Conservation (phyloP, 1,284 basidiomycete genomes). For the Anthracocystis setariae region DNA sequence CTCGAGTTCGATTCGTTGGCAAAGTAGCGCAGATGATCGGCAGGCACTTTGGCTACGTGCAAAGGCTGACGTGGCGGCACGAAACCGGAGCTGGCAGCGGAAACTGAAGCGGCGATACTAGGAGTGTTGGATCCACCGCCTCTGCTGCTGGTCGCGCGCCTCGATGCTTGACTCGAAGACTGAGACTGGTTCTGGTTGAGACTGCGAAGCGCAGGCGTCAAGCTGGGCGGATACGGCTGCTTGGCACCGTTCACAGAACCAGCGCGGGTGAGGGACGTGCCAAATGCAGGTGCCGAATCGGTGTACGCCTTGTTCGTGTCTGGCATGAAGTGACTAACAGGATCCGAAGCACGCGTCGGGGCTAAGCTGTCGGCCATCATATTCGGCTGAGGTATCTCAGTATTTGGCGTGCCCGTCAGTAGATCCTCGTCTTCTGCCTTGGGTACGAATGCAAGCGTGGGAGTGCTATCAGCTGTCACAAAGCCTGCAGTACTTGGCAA, state of each 20-base stretch:
- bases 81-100: constrained; percentile 39
- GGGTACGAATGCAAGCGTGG: constrained; percentile 37
- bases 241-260: constrained; percentile 18
- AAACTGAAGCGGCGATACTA: constrained; percentile 32
- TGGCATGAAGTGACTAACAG: constrained; percentile 42
- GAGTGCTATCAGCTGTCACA: constrained; percentile 16
- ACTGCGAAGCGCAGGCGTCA: constrained; percentile 27
- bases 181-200: constrained; percentile 14
- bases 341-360: constrained; percentile 25
- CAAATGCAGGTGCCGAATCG: constrained; percentile 17
- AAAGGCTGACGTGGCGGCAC: constrained; percentile 36
- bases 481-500: constrained; percentile 17
- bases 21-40: constrained; percentile 50
- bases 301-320: constrained; percentile 49
- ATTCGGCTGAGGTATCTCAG: constrained; percentile 20
- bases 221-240: constrained; percentile 21
- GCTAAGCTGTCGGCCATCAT: constrained; percentile 16
- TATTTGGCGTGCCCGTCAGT: constrained; percentile 20
- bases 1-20: constrained; percentile 25
- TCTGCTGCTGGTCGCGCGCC: constrained; percentile 17
- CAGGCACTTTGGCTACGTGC: constrained; percentile 41
- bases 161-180: constrained; percentile 2
- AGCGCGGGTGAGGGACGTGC: constrained; percentile 17
- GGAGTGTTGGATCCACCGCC: constrained; percentile 31
- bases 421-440: constrained; percentile 35